A percentile compares a stretch with the other conserved stretches of the same genome.
These are phyloP conservation scores for Botrytis fragariae DNA, from an alignment of 2,329 filamentous ascomycete genomes.

Conservation along the genomic window DNA sequence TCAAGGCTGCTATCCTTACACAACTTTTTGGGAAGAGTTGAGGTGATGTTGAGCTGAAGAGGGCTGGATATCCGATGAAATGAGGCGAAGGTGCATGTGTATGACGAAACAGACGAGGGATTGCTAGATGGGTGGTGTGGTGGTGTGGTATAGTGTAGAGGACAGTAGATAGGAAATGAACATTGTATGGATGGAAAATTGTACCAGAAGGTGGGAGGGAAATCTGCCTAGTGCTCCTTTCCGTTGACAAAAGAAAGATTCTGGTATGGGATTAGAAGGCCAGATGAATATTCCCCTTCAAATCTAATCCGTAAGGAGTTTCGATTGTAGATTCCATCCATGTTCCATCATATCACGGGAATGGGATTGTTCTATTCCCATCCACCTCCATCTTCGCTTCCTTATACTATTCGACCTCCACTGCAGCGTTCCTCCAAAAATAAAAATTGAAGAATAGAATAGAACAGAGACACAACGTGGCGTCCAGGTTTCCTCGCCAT, in stretches of 20 bases:
- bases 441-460: neutral
- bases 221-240: neutral
- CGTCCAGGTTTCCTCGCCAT: slow-evolving; percentile 8
- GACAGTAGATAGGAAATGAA: too few relatives aligned
- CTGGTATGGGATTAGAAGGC: neutral
- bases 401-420: neutral
- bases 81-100: neutral
- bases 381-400: neutral
- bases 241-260: neutral
- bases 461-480: slow-evolving; percentile 10
- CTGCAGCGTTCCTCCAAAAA: neutral
- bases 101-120: neutral
- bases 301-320: neutral
- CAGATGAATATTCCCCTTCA: neutral
- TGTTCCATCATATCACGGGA: neutral
- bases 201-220: neutral
- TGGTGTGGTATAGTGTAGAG: neutral
- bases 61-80: neutral
- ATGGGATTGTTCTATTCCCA: neutral
- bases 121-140: neutral
- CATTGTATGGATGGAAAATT: neutral
- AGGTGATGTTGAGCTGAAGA: neutral
- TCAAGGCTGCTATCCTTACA: slow-evolving; percentile 9
- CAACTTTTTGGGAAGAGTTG: neutral
- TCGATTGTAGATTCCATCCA: neutral